phyloP scores from a whole-genome alignment of 371 early-diverging fungal genomes.

The Thermomucor indicae-seudaticae region DNA sequence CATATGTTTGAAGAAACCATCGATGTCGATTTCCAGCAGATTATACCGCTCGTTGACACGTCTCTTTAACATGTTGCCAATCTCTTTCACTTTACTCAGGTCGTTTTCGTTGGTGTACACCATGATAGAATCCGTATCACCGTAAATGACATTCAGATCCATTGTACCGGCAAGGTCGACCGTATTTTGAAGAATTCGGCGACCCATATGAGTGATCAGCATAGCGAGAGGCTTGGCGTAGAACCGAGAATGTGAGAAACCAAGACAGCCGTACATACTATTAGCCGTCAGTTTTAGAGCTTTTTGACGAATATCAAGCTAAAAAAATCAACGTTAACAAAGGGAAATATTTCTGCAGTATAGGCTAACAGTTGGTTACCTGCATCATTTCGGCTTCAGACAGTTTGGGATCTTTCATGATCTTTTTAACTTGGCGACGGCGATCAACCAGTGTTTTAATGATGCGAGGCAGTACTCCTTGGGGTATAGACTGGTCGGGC shows the following conservation, averaged over 20 bases:
- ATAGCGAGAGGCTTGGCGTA: slow-evolving; percentile 98
- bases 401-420: slow-evolving; percentile 77
- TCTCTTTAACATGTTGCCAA: slow-evolving; percentile 79
- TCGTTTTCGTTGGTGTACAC: slow-evolving; percentile 89
- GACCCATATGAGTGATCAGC: slow-evolving; percentile 96
- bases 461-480: slow-evolving; percentile 89
- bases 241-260: slow-evolving; percentile 94
- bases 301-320: slow-evolving; percentile 93
- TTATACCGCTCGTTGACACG: slow-evolving; percentile 92
- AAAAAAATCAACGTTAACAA: not conserved
- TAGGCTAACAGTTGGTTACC: slow-evolving; percentile 23
- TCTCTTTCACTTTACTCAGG: slow-evolving; percentile 72
- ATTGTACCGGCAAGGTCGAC: slow-evolving; percentile 80
- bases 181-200: slow-evolving; percentile 96
- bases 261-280: slow-evolving; percentile 99
- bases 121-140: slow-evolving; percentile 99
- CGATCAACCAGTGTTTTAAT: slow-evolving; percentile 90
- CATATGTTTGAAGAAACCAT: slow-evolving; percentile 93
- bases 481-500: slow-evolving; percentile 62
- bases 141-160: slow-evolving; percentile 96
- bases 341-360: not conserved
- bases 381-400: slow-evolving; percentile 59
- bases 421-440: slow-evolving; percentile 86
- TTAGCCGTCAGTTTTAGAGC: slow-evolving; percentile 99
- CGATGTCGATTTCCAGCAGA: slow-evolving; percentile 96